Base-by-base conservation (phyloP, 108 stramenopile genomes). In the Conticribra weissflogii region DNA sequence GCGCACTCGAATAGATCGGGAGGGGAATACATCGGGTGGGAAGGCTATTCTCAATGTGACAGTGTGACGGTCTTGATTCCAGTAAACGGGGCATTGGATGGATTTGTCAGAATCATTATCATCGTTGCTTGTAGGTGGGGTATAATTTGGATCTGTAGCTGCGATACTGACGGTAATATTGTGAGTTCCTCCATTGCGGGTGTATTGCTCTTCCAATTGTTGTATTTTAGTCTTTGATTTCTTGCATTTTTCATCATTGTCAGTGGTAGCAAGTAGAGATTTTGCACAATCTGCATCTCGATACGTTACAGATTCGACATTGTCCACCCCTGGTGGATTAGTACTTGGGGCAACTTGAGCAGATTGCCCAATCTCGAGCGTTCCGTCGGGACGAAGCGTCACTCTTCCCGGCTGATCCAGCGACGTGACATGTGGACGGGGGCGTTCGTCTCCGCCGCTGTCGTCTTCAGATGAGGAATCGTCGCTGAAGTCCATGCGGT, bases 401-500 rank as follows among this genome's bases (percentile, higher is more conserved):
- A 80, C 79, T 53, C 72, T 55, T 2, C 79, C 79, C 3, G 79
- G 79, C 21, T 58, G n/a, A 63, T 68, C 52, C n/a, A 80, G 50
- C 0, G 79, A 80, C 33, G 79, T 80, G 3, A 80, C 72, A 15
- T 66, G 66, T 18, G 79, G 79, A 0, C 44, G 44, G 18, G 19
- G 33, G 17, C 34, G 27, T 21, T 33, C 53, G 28, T 21, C 50
- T 0, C 47, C 59, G 29, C 54, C 36, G n/a, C n/a, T n/a, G n/a
- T n/a, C n/a, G n/a, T n/a, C n/a, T n/a, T n/a, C n/a, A n/a, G n/a
- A n/a, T n/a, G n/a, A n/a, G 24, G 53, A 51, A 28, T 63, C 66
- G n/a, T 79, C 60, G 29, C 71, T 56, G 57, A 68, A 73, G 33
- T 72, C 71, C 72, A 80, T 73, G 54, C 54, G 71, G 64, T 80